phyloP scores from a whole-genome alignment of 2,329 filamentous ascomycete species.

The Bipolaris cookei region DNA sequence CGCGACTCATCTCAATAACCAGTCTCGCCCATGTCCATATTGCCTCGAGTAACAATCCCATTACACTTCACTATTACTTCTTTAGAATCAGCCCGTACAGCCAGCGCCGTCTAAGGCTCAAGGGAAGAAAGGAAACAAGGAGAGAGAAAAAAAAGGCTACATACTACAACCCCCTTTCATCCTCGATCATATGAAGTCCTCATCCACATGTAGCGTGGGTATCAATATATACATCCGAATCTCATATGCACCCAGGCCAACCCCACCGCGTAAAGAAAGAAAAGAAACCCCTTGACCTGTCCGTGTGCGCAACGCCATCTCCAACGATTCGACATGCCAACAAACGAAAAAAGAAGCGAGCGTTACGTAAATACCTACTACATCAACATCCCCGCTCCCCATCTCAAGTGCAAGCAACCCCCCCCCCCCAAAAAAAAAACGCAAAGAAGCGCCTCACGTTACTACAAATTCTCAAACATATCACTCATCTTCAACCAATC shows the following conservation, averaged over 20 bases:
- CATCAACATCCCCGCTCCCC: too few relatives aligned
- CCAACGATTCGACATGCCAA: too few relatives aligned
- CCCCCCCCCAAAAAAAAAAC: not conserved
- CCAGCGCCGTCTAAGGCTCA: too few relatives aligned
- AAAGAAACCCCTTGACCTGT: too few relatives aligned
- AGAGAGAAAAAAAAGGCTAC: not conserved
- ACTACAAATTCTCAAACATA: not conserved
- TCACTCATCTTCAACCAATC: conserved; percentile 1
- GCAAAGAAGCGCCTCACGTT: not conserved
- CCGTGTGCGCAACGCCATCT: too few relatives aligned
- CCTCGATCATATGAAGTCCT: not conserved
- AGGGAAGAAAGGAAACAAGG: not conserved
- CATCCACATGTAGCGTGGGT: not conserved
- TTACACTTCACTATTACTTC: too few relatives aligned
- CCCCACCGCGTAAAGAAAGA: not conserved
- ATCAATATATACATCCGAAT: conserved; percentile 4
- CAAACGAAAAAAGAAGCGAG: too few relatives aligned
- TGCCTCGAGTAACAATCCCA: too few relatives aligned
- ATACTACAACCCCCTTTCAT: not conserved
- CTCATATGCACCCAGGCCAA: not conserved
- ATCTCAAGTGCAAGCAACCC: not conserved
- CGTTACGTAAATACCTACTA: too few relatives aligned
- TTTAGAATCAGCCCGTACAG: too few relatives aligned
- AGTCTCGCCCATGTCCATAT: too few relatives aligned
- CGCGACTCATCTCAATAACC: too few relatives aligned